Percentiles rank a stretch among this genome's conserved stretches.
phyloP scores from a whole-genome alignment of 2,329 filamentous ascomycete genomes.

The Phyllachora maydis region DNA sequence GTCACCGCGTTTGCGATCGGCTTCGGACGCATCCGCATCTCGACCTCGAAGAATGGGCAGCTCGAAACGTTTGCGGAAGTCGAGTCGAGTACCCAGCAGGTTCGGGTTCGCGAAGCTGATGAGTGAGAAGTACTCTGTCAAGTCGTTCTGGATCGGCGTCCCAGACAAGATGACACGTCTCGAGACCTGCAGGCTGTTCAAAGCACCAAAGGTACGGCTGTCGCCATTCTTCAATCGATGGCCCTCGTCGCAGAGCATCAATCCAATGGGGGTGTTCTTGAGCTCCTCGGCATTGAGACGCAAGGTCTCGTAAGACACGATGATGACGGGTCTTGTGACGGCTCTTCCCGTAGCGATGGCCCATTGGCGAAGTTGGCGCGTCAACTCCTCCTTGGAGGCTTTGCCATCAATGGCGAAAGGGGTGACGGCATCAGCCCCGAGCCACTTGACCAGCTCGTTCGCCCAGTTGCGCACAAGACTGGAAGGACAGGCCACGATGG shows the following conservation, averaged over 20 bases:
- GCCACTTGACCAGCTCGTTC: constrained; percentile 91
- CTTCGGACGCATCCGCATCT: constrained; percentile 73
- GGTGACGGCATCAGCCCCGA: constrained; percentile 73
- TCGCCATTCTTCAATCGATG: constrained; percentile 95
- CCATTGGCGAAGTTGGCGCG: constrained; percentile 82
- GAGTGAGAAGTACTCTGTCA: constrained; percentile 94
- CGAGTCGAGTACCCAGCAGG: constrained; percentile 67
- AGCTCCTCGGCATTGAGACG: constrained; percentile 81
- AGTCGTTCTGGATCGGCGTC: constrained; percentile 92
- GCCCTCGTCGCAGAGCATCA: constrained; percentile 90
- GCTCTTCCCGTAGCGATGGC: constrained; percentile 77
- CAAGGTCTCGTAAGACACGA: constrained; percentile 93
- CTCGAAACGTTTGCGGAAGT: constrained; percentile 90
- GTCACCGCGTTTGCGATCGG: constrained; percentile 64
- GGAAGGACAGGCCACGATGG: constrained; percentile 88
- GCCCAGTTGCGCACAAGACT: constrained; percentile 97
- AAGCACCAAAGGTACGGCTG: constrained; percentile 79
- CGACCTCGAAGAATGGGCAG: constrained; percentile 79
- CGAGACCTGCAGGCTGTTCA: constrained; percentile 79
- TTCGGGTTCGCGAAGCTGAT: constrained; percentile 94
- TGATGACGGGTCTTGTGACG: constrained; percentile 80
- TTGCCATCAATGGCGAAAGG: constrained; percentile 97
- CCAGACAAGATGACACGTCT: constrained; percentile 87
- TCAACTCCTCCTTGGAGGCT: constrained; percentile 83
- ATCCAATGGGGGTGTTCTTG: constrained; percentile 71